Evolutionary conservation across 306 rosid genomes (phyloP).

Genomic region (Dalbergia oliveri): DNA sequence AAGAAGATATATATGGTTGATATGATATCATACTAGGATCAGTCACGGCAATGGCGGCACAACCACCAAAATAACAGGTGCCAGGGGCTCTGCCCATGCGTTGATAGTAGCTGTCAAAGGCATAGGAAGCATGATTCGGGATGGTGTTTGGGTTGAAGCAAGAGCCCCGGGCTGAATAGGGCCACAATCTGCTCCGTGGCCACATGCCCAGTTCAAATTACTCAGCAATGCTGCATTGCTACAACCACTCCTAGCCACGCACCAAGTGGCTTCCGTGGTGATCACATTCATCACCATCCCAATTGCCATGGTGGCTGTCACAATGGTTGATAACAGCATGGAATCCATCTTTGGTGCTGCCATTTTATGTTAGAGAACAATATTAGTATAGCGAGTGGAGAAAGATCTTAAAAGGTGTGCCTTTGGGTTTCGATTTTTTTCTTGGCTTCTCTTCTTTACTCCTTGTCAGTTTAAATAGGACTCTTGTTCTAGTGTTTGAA

Average conservation of each 20-base stretch:
- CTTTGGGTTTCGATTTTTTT: too few species aligned
- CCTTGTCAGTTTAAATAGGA: too few species aligned
- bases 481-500: too few species aligned
- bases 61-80: conserved; percentile 66
- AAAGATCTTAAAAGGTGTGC: too few species aligned
- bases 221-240: conserved; percentile 49
- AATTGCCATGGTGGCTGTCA: neutral
- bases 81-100: conserved; percentile 59
- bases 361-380: conserved; percentile 38
- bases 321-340: neutral
- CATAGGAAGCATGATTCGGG: conserved; percentile 83
- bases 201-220: conserved; percentile 71
- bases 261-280: conserved; percentile 59
- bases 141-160: conserved; percentile 79
- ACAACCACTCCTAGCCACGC: conserved; percentile 69
- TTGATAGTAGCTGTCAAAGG: conserved; percentile 73
- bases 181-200: conserved; percentile 67
- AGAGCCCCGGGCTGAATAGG: conserved; percentile 59
- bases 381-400: too few species aligned
- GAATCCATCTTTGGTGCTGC: conserved; percentile 37
- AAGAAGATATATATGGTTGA: too few species aligned
- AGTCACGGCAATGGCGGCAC: conserved; percentile 73
- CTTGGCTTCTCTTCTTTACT: too few species aligned
- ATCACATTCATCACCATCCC: neutral
- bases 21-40: conserved; percentile 62